Base-by-base conservation (phyloP, 805 yeast species). In the Yarrowia hollandica region DNA sequence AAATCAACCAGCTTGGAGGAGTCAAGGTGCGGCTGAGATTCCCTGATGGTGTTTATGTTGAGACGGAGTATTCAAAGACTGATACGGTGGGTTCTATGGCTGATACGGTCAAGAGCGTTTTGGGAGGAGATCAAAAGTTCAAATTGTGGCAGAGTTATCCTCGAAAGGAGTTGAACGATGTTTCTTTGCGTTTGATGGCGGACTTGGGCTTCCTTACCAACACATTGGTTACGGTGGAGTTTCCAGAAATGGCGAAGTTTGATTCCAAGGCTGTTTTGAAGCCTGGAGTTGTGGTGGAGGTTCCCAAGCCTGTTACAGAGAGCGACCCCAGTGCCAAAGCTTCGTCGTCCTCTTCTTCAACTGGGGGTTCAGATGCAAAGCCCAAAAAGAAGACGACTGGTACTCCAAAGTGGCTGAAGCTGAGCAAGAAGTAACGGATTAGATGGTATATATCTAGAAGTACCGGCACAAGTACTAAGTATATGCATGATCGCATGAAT, bases 331-430 rank as follows among this genome's bases (percentile, higher is more conserved):
- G n/a, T n/a, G n/a, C n/a, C n/a, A n/a, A n/a, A n/a, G n/a, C n/a
- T n/a, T n/a, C n/a, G n/a, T n/a, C n/a, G n/a, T n/a, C n/a, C n/a
- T n/a, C 21, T 18, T 4, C 35, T n/a, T 12, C 34, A 1, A 3
- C 26, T 19, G 30, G 30, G 16, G 30, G 21, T n/a, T 21, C 39
- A 5, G 21, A 34, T 12, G 42, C 33, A 5, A 35, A 52, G 34
- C 33, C 58, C 34, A 52, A 35, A 26, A 37, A 35, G 44, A 52
- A 52, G 26, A 18, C 12, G 22, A 44, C 52, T 1, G 44, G 44
- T 11, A 21, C 26, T 26, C 58, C 58, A 14, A 52, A 52, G 44
- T 52, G 58, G 58, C 25, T 52, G 19, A 52, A 52, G 44, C 19
- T 52, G 10, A 44, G 58, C 4, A 52, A 52, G 34, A 52, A 52